A percentile compares a stretch with the other conserved stretches of the same genome.
phyloP scores from a whole-genome alignment of 441 rosid genomes.

The Viola pubescens region DNA sequence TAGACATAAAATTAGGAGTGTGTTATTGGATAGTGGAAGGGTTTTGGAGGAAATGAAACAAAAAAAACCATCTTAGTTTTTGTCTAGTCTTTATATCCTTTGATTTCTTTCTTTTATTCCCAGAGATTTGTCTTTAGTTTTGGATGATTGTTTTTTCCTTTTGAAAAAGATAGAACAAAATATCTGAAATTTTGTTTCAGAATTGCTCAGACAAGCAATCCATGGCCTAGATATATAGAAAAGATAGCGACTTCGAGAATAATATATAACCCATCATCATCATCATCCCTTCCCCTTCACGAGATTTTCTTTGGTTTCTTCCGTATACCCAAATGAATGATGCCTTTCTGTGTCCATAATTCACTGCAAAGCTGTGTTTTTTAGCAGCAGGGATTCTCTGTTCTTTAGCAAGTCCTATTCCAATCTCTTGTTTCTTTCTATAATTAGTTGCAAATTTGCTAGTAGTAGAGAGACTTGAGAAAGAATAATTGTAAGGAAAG shows the following conservation, averaged over 20 bases:
- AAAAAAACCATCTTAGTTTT: slow-evolving; percentile 11
- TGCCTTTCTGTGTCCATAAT: slow-evolving; percentile 48
- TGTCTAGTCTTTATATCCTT: slow-evolving; percentile 17
- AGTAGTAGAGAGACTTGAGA: slow-evolving; percentile 16
- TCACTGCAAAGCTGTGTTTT: slow-evolving; percentile 30
- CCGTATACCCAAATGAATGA: slow-evolving; percentile 34
- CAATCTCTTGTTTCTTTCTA: slow-evolving; percentile 24
- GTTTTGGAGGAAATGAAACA: slow-evolving; percentile 23
- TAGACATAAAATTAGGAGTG: slow-evolving; percentile 26
- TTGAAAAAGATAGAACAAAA: slow-evolving; percentile 18
- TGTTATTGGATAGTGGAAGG: slow-evolving; percentile 31
- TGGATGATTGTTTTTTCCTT: no score
- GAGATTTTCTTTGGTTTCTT: slow-evolving; percentile 37
- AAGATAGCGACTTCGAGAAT: slow-evolving; percentile 67
- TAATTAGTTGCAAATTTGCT: slow-evolving; percentile 22
- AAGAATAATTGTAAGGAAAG: background rate
- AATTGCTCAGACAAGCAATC: slow-evolving; percentile 44
- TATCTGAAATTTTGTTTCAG: slow-evolving; percentile 31
- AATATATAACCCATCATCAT: slow-evolving; percentile 48
- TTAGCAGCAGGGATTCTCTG: slow-evolving; percentile 29
- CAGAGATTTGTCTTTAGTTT: no score
- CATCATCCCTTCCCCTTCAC: slow-evolving; percentile 40
- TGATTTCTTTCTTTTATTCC: no score
- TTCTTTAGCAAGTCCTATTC: slow-evolving; percentile 4
- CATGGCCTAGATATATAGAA: slow-evolving; percentile 18